Evolutionary conservation across 2,329 filamentous ascomycete genomes (phyloP).

Genomic region (Huntiella omanensis): DNA sequence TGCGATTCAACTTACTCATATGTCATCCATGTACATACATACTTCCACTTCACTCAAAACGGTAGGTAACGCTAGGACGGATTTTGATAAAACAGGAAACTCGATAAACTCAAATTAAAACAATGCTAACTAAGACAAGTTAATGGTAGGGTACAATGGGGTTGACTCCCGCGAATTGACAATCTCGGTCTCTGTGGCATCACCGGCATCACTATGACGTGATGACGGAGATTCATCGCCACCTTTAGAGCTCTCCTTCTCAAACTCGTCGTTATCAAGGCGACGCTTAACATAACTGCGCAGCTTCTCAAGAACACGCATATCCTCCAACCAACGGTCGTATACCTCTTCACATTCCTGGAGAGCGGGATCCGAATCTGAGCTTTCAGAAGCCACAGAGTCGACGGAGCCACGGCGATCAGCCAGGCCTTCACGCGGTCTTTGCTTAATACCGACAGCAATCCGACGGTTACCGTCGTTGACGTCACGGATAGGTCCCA

Average conservation of each 20-base stretch:
- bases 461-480: constrained; percentile 42
- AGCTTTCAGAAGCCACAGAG: constrained; percentile 33
- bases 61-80: too few species aligned
- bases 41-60: too few species aligned
- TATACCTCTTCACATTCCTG: constrained; percentile 43
- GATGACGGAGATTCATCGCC: constrained; percentile 12
- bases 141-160: constrained; percentile 10
- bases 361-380: constrained; percentile 30
- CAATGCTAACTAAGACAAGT: background rate
- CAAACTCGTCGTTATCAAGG: constrained; percentile 37
- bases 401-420: constrained; percentile 17
- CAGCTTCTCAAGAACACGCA: constrained; percentile 44
- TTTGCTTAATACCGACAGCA: constrained; percentile 48
- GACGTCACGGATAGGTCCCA: constrained; percentile 47
- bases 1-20: too few species aligned
- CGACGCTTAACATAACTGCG: constrained; percentile 37
- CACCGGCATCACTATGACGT: background rate
- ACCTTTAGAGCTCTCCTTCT: constrained; percentile 17
- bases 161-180: constrained; percentile 6
- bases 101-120: background rate
- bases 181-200: constrained; percentile 6
- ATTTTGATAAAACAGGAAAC: background rate
- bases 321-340: constrained; percentile 47
- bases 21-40: too few species aligned
- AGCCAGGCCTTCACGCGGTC: constrained; percentile 28